These are phyloP conservation scores for Metschnikowia gruessii DNA, from an alignment of 805 yeast genomes.

Conservation along the genomic window DNA sequence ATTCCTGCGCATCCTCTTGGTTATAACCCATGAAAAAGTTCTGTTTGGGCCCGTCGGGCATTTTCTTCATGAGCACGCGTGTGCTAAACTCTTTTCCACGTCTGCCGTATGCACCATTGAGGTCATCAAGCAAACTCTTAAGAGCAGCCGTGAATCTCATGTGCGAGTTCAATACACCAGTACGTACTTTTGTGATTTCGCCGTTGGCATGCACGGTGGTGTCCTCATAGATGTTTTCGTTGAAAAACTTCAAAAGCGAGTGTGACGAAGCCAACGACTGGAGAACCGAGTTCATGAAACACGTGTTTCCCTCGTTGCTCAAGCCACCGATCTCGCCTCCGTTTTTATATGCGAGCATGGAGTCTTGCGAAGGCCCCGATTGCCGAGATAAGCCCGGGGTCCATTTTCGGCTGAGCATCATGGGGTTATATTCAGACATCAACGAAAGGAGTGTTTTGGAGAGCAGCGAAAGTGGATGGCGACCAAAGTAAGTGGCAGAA, in stretches of 20 bases:
- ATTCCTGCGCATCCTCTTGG: constrained; percentile 97
- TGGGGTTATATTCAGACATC: constrained; percentile 7
- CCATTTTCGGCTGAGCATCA: constrained; percentile 6
- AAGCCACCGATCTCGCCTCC: constrained; percentile 86
- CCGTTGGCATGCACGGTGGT: constrained; percentile 27
- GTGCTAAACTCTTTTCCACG: constrained; percentile 63
- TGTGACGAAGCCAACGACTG: constrained; percentile 78
- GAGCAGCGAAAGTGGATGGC: constrained; percentile 5
- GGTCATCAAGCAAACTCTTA: constrained; percentile 47
- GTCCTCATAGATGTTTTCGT: constrained; percentile 33
- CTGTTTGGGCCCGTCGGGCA: constrained; percentile 77
- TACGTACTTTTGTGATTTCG: constrained; percentile 14
- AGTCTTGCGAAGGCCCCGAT: constrained; percentile 22
- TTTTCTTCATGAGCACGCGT: constrained; percentile 54
- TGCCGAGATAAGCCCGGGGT: constrained; percentile 3
- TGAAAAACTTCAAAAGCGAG: constrained; percentile 55
- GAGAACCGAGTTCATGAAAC: constrained; percentile 89
- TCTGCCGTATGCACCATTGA: constrained; percentile 55
- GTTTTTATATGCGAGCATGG: constrained; percentile 44
- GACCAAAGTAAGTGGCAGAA: constrained; percentile 5
- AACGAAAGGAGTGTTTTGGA: constrained; percentile 4
- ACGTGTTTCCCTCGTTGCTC: constrained; percentile 87
- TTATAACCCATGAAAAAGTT: constrained; percentile 79
- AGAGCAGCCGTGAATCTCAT: constrained; percentile 54
- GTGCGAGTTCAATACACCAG: constrained; percentile 23